These are phyloP conservation scores for Rubia occidens DNA, from an alignment of 305 asterid species.

Conservation along the genomic window DNA sequence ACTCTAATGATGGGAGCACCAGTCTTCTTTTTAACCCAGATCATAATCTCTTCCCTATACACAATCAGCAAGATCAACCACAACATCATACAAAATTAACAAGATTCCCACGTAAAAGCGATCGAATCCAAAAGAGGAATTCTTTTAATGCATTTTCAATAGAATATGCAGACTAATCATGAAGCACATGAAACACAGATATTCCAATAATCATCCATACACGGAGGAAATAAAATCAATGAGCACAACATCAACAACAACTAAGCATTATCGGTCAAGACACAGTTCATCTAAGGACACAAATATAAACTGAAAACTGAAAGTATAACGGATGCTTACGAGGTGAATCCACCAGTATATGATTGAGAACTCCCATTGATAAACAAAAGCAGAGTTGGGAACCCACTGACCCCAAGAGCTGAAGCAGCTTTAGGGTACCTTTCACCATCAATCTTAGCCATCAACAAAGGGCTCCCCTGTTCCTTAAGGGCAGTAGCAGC, in stretches of 20 bases:
- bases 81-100: background rate
- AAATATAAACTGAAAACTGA: background rate
- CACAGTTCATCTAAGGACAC: background rate
- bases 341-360: conserved; percentile 79
- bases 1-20: conserved; percentile 62
- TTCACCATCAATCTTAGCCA: conserved; percentile 84
- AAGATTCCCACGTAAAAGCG: background rate
- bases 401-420: conserved; percentile 60
- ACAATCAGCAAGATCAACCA: conserved; percentile 16
- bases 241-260: background rate
- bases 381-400: conserved; percentile 75
- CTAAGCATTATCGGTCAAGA: background rate
- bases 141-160: background rate
- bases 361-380: conserved; percentile 71
- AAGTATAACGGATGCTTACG: conserved; percentile 35
- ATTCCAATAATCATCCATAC: background rate
- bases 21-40: conserved; percentile 88
- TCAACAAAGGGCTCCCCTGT: conserved; percentile 44
- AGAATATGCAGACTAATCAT: background rate
- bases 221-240: background rate
- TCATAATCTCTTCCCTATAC: conserved; percentile 74
- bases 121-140: background rate
- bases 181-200: background rate
- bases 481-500: conserved; percentile 75
- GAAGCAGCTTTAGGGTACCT: conserved; percentile 68